A percentile compares a stretch with the other conserved stretches of the same genome.
These are phyloP conservation scores for Ceriops decandra DNA, from an alignment of 345 rosid species.

Conservation along the genomic window DNA sequence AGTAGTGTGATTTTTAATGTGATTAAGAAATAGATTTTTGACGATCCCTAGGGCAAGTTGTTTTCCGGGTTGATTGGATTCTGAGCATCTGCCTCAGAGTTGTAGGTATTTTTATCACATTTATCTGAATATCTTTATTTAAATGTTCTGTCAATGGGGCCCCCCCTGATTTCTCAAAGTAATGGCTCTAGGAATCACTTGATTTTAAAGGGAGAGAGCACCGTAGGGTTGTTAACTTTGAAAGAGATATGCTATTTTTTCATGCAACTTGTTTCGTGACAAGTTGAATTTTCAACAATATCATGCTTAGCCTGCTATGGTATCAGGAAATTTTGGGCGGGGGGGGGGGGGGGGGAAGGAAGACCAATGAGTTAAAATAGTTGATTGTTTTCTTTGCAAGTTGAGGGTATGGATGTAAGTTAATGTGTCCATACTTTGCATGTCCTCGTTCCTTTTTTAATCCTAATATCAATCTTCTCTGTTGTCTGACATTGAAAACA, in stretches of 20 bases:
- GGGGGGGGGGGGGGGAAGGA: constrained; percentile 1
- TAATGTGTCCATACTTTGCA: constrained; percentile 42
- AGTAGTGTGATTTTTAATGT: neutral
- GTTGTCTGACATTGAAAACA: constrained; percentile 33
- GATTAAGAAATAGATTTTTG: neutral
- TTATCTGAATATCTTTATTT: neutral
- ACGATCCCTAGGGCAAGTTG: constrained; percentile 4
- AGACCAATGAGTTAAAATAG: constrained; percentile 25
- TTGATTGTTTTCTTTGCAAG: constrained; percentile 38
- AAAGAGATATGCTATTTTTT: constrained; percentile 39
- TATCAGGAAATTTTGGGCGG: constrained; percentile 7
- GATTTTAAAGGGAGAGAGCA: constrained; percentile 2
- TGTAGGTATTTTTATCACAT: neutral
- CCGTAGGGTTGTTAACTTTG: constrained; percentile 21
- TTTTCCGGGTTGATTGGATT: constrained; percentile 1
- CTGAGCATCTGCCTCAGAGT: neutral
- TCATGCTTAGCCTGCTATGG: constrained; percentile 18
- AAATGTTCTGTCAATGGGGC: neutral
- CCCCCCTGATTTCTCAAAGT: constrained; percentile 37
- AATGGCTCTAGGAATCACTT: constrained; percentile 36
- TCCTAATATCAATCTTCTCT: constrained; percentile 39
- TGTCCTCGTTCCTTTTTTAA: constrained; percentile 44
- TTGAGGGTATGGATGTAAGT: constrained; percentile 53
- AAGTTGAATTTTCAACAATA: constrained; percentile 27
- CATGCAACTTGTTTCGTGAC: constrained; percentile 4